Evolutionary conservation across 495 filamentous ascomycete genomes (phyloP).

Genomic region (Parmelia sp.): DNA sequence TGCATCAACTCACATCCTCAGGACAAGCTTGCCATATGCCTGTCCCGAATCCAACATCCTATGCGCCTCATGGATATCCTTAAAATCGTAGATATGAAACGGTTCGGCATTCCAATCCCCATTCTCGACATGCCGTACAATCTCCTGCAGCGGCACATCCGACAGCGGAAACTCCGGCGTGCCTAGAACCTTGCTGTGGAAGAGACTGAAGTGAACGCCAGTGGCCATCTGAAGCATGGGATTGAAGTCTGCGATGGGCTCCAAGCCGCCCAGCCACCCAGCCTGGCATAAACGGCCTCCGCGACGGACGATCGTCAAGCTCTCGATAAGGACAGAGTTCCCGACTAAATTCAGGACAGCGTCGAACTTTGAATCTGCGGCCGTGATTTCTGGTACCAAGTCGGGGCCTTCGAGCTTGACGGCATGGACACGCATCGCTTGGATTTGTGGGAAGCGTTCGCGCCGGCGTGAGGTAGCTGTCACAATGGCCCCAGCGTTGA

Average conservation of each 20-base stretch:
- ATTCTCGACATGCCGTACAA: neutral
- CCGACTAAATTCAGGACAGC: neutral
- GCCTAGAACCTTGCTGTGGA: neutral
- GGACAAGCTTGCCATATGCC: neutral
- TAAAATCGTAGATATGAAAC: neutral
- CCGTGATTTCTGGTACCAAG: neutral
- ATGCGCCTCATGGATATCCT: neutral
- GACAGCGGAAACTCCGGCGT: neutral
- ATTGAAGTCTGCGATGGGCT: neutral
- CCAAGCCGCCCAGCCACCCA: neutral
- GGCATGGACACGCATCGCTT: neutral
- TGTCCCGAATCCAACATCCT: neutral
- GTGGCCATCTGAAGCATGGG: neutral
- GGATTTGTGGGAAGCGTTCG: conserved; percentile 21
- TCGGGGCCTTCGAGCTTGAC: neutral
- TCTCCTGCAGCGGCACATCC: neutral
- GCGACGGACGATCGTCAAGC: neutral
- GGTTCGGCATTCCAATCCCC: neutral
- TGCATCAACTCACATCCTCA: neutral
- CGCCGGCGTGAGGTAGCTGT: conserved; percentile 37
- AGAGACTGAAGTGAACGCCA: neutral
- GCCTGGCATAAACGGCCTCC: neutral
- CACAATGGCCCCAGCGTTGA: conserved; percentile 36
- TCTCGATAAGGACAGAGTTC: neutral
- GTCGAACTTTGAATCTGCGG: neutral